These are phyloP conservation scores for Agarophyton chilense DNA, from an alignment of 23 red algal genomes.

Conservation along the genomic window DNA sequence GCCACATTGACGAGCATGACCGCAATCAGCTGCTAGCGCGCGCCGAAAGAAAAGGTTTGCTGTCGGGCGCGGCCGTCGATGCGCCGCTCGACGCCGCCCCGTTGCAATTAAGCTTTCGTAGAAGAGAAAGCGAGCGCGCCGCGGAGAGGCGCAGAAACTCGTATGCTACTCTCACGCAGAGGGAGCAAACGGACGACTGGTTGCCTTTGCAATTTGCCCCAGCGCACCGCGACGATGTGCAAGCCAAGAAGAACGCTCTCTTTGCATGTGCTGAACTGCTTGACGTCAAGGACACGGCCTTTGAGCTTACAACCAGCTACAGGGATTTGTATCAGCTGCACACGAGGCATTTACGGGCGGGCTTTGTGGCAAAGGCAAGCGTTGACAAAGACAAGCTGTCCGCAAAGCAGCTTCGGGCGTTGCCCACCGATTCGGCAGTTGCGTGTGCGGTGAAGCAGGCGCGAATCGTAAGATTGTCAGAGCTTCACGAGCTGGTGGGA, in stretches of 20 bases:
- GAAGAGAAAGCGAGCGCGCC: constrained; percentile 46
- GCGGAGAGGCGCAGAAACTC: constrained; percentile 48
- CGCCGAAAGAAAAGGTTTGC: constrained; percentile 13
- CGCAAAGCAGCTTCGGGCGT: constrained; percentile 8
- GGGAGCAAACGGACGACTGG: constrained; percentile 39
- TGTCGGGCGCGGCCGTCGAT: background rate
- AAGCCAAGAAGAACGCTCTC: background rate
- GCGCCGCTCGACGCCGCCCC: constrained; percentile 6
- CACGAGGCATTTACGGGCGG: constrained; percentile 21
- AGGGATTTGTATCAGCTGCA: constrained; percentile 49
- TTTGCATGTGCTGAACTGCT: background rate
- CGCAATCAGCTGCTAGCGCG: background rate
- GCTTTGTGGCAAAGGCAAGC: constrained; percentile 37
- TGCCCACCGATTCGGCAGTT: constrained; percentile 21
- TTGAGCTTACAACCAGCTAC: constrained; percentile 12
- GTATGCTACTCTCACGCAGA: constrained; percentile 31
- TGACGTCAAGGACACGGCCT: background rate
- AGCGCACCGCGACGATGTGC: background rate
- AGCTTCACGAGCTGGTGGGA: constrained; percentile 16
- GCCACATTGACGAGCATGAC: constrained; percentile 51
- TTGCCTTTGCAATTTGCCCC: constrained; percentile 21
- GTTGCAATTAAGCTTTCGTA: constrained; percentile 30
- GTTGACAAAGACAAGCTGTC: constrained; percentile 15
- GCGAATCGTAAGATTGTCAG: constrained; percentile 11
- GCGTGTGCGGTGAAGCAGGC: constrained; percentile 1